These are phyloP conservation scores for Chenopodium suecicum DNA, from an alignment of 148 eudicot genomes.

Conservation along the genomic window DNA sequence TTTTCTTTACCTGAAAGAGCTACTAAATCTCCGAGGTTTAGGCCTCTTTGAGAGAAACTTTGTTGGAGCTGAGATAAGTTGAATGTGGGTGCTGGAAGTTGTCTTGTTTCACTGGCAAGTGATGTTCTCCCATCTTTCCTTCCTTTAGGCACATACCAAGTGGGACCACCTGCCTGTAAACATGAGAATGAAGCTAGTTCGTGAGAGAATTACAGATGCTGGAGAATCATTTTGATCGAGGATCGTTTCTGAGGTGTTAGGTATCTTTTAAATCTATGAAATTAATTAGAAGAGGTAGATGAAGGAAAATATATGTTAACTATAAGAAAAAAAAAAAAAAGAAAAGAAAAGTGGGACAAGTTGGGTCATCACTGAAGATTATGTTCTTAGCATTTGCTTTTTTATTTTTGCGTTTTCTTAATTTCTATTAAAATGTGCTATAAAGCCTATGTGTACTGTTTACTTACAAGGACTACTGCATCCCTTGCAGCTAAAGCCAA, in stretches of 20 bases:
- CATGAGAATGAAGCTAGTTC: background rate
- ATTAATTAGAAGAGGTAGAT: background rate
- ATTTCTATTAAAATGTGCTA: background rate
- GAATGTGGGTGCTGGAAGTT: slow-evolving; percentile 80
- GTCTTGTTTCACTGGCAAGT: slow-evolving; percentile 65
- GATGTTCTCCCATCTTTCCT: slow-evolving; percentile 90
- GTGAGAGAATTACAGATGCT: background rate
- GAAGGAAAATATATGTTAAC: background rate
- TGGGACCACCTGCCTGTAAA: slow-evolving; percentile 75
- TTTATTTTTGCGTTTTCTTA: background rate
- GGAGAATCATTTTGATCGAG: background rate
- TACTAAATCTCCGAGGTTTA: slow-evolving; percentile 62
- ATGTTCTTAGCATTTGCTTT: background rate
- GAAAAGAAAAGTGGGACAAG: background rate
- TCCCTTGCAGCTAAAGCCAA: slow-evolving; percentile 90
- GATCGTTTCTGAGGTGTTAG: background rate
- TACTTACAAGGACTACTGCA: slow-evolving; percentile 65
- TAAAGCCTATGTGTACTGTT: background rate
- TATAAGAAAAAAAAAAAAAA: background rate
- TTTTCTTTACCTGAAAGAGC: slow-evolving; percentile 76
- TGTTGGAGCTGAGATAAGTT: slow-evolving; percentile 84
- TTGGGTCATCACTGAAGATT: background rate
- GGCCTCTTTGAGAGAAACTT: slow-evolving; percentile 74
- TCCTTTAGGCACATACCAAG: slow-evolving; percentile 88
- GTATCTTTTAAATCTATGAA: background rate